These are phyloP conservation scores for Elsinoe fawcettii DNA, from an alignment of 2,329 filamentous ascomycete genomes.

Conservation along the genomic window DNA sequence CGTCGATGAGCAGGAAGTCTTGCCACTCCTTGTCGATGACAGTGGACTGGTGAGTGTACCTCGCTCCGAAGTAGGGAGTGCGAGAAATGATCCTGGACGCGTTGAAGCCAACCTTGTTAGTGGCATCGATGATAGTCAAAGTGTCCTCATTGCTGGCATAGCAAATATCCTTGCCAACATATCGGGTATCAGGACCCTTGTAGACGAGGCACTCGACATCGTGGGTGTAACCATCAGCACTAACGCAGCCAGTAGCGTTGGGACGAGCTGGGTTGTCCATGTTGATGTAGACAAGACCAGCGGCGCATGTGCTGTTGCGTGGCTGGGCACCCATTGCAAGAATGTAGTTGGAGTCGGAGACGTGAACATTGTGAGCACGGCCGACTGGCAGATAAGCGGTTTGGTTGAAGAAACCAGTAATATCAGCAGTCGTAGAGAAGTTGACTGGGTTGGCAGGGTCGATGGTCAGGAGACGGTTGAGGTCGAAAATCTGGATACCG, in stretches of 20 bases:
- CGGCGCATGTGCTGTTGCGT: conserved; percentile 37
- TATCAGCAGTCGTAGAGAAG: conserved; percentile 41
- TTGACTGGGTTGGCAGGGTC: conserved; percentile 38
- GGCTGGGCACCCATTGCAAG: conserved; percentile 38
- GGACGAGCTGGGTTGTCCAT: conserved; percentile 45
- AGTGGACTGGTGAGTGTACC: conserved; percentile 50
- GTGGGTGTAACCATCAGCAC: conserved; percentile 49
- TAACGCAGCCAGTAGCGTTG: conserved; percentile 43
- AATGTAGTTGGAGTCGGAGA: conserved; percentile 42
- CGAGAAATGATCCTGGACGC: conserved; percentile 38
- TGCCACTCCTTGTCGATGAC: conserved; percentile 40
- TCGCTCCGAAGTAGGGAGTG: conserved; percentile 42
- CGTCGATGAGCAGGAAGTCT: conserved; percentile 45
- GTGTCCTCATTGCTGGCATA: conserved; percentile 47
- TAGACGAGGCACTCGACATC: conserved; percentile 51
- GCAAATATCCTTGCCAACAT: conserved; percentile 43
- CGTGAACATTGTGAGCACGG: conserved; percentile 47
- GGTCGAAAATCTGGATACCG: conserved; percentile 56
- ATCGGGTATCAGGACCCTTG: conserved; percentile 41
- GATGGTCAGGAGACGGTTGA: conserved; percentile 47
- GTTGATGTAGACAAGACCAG: conserved; percentile 49
- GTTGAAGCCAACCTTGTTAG: conserved; percentile 33
- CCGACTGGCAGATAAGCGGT: conserved; percentile 34
- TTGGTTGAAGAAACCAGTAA: conserved; percentile 36
- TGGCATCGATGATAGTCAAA: conserved; percentile 38